These are phyloP conservation scores for Perkinsus marinus DNA, from an alignment of 169 alveolate species.

Conservation along the genomic window DNA sequence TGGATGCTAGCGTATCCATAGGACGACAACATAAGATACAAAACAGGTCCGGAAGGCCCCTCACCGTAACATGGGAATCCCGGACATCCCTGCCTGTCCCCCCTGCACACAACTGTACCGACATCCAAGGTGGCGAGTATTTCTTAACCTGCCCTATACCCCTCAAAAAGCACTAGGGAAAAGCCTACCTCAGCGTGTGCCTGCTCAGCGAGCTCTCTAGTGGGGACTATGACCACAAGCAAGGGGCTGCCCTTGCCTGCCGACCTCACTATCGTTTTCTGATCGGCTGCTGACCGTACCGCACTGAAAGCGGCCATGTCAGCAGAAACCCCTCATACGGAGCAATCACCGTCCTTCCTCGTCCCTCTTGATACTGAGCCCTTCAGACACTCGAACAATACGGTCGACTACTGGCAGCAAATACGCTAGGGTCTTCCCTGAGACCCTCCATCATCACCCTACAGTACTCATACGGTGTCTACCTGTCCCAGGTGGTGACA, in stretches of 20 bases:
- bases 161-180: too few species aligned
- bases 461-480: neutral
- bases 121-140: neutral
- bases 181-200: neutral
- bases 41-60: too few species aligned
- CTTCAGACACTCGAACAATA: neutral
- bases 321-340: too few species aligned
- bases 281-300: neutral
- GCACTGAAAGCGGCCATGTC: too few species aligned
- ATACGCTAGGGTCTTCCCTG: neutral
- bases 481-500: neutral
- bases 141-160: neutral
- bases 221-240: neutral
- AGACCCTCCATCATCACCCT: too few species aligned
- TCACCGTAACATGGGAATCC: neutral
- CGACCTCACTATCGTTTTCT: neutral
- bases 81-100: neutral
- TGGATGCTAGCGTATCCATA: too few species aligned
- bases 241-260: neutral
- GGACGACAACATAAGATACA: too few species aligned
- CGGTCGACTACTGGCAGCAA: neutral
- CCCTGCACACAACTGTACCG: neutral
- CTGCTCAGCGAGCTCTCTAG: neutral
- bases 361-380: neutral
- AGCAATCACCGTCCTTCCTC: neutral